phyloP scores from a whole-genome alignment of 2,329 filamentous ascomycete genomes.

The Cladosporium velox region DNA sequence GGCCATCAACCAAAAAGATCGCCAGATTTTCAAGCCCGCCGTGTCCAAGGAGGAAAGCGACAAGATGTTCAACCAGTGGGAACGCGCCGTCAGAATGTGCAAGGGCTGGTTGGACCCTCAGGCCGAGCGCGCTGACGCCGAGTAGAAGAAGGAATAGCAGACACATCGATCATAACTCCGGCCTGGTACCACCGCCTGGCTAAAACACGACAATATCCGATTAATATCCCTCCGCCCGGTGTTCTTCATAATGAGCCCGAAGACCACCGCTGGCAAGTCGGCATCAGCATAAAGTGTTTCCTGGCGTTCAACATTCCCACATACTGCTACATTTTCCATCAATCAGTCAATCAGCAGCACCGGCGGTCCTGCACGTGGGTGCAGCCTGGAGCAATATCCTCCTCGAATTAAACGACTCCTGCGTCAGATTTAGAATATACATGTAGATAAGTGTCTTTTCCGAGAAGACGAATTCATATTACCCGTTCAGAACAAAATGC shows the following conservation, averaged over 20 bases:
- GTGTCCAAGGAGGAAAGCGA: conserved; percentile 34
- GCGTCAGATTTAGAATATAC: conserved; percentile 1
- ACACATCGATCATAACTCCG: background rate
- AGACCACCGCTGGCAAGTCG: background rate
- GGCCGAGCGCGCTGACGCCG: conserved; percentile 23
- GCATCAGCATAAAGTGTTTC: background rate
- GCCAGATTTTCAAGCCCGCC: conserved; percentile 29
- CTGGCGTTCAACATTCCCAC: background rate
- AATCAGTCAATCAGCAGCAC: background rate
- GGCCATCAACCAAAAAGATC: conserved; percentile 32
- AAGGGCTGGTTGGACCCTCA: conserved; percentile 30
- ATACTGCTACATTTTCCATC: background rate
- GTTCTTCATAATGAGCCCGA: conserved; percentile 4
- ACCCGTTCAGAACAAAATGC: background rate
- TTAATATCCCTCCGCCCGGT: conserved; percentile 3
- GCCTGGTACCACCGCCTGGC: background rate
- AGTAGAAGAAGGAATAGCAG: background rate
- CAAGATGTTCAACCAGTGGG: conserved; percentile 34
- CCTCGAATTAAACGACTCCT: background rate
- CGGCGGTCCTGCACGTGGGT: background rate
- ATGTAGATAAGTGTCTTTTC: background rate
- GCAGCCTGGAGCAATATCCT: background rate
- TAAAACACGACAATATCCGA: background rate
- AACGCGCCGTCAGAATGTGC: conserved; percentile 32
- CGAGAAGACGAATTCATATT: background rate